Conservation (phyloP, 2,329 filamentous ascomycete species). For the Sporothrix mexicana region DNA sequence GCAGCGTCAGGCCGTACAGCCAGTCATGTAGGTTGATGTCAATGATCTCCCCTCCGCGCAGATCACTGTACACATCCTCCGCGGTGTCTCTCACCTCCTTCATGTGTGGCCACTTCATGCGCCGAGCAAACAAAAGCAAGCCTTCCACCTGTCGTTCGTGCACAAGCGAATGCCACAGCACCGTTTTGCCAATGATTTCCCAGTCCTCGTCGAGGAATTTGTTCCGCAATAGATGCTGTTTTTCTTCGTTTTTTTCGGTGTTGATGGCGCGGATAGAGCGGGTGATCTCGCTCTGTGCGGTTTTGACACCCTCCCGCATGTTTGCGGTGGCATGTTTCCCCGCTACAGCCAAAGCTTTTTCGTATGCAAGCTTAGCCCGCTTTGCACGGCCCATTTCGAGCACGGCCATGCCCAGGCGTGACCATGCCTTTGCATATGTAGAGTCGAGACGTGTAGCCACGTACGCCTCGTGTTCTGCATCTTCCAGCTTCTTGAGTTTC, state of each 20-base stretch:
- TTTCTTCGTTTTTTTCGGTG: not conserved
- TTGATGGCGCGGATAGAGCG: not conserved
- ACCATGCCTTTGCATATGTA: not conserved
- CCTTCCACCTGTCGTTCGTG: slow-evolving; percentile 1
- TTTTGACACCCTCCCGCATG: not conserved
- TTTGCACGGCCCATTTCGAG: not conserved
- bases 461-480: not conserved
- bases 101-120: not conserved
- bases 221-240: not conserved
- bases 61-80: not conserved
- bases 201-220: not conserved
- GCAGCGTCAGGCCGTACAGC: not conserved
- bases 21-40: not conserved
- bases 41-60: not conserved
- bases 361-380: not conserved
- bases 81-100: not conserved
- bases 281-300: not conserved
- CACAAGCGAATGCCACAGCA: not conserved
- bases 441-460: not conserved
- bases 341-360: not conserved
- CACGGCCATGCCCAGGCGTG: not conserved
- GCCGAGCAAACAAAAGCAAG: not conserved
- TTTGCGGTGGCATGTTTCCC: not conserved
- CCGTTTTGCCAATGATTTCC: not conserved
- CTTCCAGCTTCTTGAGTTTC: not conserved